Conservation (phyloP, 345 rosid species). For the Cardamine resedifolia region DNA sequence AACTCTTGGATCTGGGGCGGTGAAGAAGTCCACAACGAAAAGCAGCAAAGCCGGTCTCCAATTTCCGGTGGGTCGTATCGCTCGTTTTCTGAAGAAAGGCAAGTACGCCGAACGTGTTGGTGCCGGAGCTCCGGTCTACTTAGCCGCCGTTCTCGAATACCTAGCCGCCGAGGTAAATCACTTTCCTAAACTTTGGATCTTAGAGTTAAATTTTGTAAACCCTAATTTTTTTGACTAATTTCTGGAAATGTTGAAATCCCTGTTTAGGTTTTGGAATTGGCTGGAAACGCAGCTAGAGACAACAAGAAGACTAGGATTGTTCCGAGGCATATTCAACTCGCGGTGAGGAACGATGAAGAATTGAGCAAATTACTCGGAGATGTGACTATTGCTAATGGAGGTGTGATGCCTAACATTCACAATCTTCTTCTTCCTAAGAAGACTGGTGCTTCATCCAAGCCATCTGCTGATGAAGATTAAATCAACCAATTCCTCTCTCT, state of each 20-base stretch:
- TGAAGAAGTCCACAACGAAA: constrained; percentile 78
- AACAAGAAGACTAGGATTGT: constrained; percentile 90
- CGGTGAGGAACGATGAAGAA: constrained; percentile 88
- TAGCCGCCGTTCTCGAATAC: constrained; percentile 94
- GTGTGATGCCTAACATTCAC: constrained; percentile 96
- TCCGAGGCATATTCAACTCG: constrained; percentile 83
- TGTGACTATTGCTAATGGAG: constrained; percentile 86
- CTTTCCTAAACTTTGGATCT: background rate
- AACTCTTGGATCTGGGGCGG: constrained; percentile 76
- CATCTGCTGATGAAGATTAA: constrained; percentile 58
- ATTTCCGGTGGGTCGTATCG: constrained; percentile 92
- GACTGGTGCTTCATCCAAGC: constrained; percentile 53
- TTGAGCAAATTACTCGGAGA: constrained; percentile 88
- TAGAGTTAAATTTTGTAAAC: background rate
- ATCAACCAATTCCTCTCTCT: background rate
- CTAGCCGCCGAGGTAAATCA: constrained; percentile 80
- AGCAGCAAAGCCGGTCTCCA: constrained; percentile 96
- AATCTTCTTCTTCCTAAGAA: constrained; percentile 83
- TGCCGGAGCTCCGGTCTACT: constrained; percentile 92
- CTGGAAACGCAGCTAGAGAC: constrained; percentile 88
- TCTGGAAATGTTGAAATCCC: background rate
- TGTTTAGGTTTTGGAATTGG: constrained; percentile 74
- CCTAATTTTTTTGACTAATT: background rate
- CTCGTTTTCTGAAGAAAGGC: constrained; percentile 91
- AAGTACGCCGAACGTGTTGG: constrained; percentile 95